A percentile compares a stretch with the other conserved stretches of the same genome.
These are phyloP conservation scores for Geoglossum glabrum DNA, from an alignment of 495 filamentous ascomycete genomes.

Conservation along the genomic window DNA sequence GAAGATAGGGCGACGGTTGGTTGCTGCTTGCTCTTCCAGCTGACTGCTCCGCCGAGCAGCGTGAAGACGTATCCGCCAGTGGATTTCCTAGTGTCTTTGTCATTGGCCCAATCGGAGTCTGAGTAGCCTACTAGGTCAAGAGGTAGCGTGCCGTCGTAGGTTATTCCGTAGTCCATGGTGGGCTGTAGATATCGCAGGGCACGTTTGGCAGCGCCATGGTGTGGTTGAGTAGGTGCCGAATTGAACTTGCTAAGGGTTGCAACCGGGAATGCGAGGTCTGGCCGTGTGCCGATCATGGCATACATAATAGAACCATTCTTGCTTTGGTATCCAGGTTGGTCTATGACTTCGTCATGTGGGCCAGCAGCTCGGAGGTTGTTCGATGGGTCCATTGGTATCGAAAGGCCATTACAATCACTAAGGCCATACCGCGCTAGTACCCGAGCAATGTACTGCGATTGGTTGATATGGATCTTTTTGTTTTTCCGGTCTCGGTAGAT, in stretches of 20 bases:
- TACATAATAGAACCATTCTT: conserved; percentile 8
- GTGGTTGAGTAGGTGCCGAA: background rate
- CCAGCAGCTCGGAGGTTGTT: background rate
- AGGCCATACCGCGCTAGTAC: background rate
- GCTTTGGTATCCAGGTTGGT: conserved; percentile 1
- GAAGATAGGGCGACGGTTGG: conserved; percentile 17
- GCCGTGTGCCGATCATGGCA: conserved; percentile 4
- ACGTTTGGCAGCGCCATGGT: background rate
- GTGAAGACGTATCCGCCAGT: conserved; percentile 21
- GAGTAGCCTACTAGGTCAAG: background rate
- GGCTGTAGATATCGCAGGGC: conserved; percentile 5
- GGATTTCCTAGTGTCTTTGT: conserved; percentile 9
- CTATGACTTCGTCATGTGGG: background rate
- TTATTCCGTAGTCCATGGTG: background rate
- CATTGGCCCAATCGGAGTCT: background rate
- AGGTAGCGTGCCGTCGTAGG: background rate
- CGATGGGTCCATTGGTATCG: background rate
- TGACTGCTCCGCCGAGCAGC: conserved; percentile 18
- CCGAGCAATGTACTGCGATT: background rate
- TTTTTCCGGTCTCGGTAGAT: background rate
- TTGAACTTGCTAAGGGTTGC: conserved; percentile 3
- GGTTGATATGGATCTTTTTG: background rate
- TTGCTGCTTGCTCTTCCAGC: conserved; percentile 21
- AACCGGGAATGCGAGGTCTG: conserved; percentile 7
- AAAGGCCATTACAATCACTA: background rate